These are phyloP conservation scores for Triglochin maritima DNA, from an alignment of 106 monocot genomes.

Conservation along the genomic window DNA sequence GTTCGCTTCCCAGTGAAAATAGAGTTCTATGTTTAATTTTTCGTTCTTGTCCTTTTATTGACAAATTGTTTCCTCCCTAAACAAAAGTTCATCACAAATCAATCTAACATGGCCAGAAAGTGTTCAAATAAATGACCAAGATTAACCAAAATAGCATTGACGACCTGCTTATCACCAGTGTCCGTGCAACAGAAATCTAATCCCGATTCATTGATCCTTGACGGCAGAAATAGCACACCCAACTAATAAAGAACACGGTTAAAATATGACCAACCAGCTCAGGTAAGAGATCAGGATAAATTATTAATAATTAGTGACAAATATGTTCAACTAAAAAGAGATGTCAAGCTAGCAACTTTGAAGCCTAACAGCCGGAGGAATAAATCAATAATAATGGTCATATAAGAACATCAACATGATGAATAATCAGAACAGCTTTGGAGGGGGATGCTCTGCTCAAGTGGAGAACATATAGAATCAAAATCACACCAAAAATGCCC, in stretches of 20 bases:
- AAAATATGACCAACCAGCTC: background rate
- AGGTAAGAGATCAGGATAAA: background rate
- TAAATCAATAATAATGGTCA: too few relatives aligned
- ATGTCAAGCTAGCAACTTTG: too few relatives aligned
- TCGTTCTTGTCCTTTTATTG: background rate
- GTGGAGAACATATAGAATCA: too few relatives aligned
- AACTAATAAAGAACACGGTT: constrained; percentile 29
- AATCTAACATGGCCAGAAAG: too few relatives aligned
- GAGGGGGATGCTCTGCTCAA: too few relatives aligned
- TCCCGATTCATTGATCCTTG: constrained; percentile 6
- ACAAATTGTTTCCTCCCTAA: constrained; percentile 3
- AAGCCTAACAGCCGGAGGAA: too few relatives aligned
- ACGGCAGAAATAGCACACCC: constrained; percentile 85
- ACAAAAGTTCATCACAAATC: background rate
- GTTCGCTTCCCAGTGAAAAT: constrained; percentile 20
- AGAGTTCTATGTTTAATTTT: constrained; percentile 50
- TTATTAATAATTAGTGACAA: too few relatives aligned
- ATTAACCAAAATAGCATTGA: too few relatives aligned
- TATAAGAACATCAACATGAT: too few relatives aligned
- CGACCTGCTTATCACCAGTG: background rate
- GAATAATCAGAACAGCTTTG: too few relatives aligned
- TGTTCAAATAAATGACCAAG: too few relatives aligned
- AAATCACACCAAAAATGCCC: too few relatives aligned
- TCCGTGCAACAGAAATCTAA: constrained; percentile 62
- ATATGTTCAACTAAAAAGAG: background rate